These are phyloP conservation scores for Benincasa hispida DNA, from an alignment of 306 rosid genomes.

Conservation along the genomic window DNA sequence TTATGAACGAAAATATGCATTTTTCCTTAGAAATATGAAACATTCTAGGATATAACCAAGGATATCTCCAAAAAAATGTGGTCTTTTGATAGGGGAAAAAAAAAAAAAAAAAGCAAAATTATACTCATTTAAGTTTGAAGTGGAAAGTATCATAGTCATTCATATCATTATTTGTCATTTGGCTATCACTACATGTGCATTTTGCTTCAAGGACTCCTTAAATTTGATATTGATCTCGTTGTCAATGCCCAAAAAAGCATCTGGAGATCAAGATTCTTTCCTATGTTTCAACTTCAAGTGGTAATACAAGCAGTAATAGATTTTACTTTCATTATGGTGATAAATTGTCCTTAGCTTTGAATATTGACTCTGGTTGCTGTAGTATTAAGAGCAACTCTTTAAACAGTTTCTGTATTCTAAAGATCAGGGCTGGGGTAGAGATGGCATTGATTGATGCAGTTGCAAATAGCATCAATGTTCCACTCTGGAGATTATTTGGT, in stretches of 20 bases:
- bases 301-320: neutral
- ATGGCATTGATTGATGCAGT: constrained; percentile 8
- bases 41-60: no score
- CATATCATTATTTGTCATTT: neutral
- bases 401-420: neutral
- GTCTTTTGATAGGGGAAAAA: no score
- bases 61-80: no score
- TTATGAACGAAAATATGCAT: no score
- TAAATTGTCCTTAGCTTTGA: neutral
- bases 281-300: neutral
- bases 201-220: neutral
- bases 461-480: neutral
- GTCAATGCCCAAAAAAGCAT: neutral
- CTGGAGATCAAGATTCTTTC: neutral
- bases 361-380: neutral
- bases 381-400: neutral
- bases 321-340: neutral
- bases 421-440: constrained; percentile 7
- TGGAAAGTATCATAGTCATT: neutral
- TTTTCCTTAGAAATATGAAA: no score
- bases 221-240: neutral
- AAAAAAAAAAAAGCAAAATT: no score
- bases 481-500: constrained; percentile 3
- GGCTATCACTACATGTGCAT: neutral
- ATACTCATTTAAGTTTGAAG: neutral